Evolutionary conservation across 495 filamentous ascomycete genomes (phyloP), one percentile per base, ranked within the genome.

Genomic region (Penicillium canescens): DNA sequence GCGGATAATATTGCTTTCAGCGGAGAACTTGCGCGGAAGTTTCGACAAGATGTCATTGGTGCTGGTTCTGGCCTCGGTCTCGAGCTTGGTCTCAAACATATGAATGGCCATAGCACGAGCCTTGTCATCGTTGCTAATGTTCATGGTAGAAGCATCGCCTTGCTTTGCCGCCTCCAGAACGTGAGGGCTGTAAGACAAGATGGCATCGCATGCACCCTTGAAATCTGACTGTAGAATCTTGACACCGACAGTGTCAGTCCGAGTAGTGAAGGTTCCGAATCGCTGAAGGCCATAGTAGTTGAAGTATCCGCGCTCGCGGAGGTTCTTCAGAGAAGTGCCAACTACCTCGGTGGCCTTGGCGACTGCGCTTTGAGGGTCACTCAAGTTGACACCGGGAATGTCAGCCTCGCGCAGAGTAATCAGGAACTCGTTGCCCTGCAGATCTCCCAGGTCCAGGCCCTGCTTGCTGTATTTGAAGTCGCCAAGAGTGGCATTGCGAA

Each of bases 211-310:
- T 28, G 92, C 91, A 26, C 81, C 88, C 66, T 91, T 78, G 62
- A 88, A 92, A 56, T 96, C 83, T 11, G 79, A 83, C 60, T 89
- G 81, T 1, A 98, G 82, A 47, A 98, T 88, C 63, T 88, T 88
- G 62, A 89, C 78, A 33, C 94, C 94, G 11, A 96, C 69, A 1
- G 81, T 79, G 57, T 96, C 88, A 1, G 94, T 98, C 4, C 90
- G 84, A 5, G 86, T 87, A 3, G 80, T 69, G 68, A 91, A 92
- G 3, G 90, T 88, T 21, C 94, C 94, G 59, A 98, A 98, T 11
- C 94, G 85, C 71, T 98, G 94, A 3, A 97, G 82, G 12, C 94
- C 94, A 54, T 88, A 98, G 74, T 98, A 98, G 68, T 98, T 98
- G 68, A 98, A 84, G 72, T 96, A 98, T 0, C 94, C 94, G 12